Conservation (phyloP, 1,284 basidiomycete genomes). For the Mycosarcoma maydis region DNA sequence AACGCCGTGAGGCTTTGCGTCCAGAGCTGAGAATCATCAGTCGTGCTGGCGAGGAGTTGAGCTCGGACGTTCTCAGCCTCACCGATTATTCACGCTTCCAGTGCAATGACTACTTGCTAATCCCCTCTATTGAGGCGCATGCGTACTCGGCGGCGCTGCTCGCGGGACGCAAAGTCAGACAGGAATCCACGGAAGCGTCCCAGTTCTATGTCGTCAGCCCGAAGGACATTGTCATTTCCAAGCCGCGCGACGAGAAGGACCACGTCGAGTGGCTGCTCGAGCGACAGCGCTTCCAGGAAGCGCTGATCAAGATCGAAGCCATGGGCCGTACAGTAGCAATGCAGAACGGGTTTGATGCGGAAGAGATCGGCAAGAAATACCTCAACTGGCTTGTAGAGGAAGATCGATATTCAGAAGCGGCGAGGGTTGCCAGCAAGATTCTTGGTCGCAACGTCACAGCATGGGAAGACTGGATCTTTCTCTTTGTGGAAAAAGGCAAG, state of each 20-base stretch:
- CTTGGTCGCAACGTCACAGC: slow-evolving; percentile 79
- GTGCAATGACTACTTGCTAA: slow-evolving; percentile 89
- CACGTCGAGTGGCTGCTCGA: slow-evolving; percentile 94
- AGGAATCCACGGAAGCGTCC: slow-evolving; percentile 23
- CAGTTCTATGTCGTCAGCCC: slow-evolving; percentile 85
- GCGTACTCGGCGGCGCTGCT: slow-evolving; percentile 43
- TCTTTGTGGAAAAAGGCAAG: slow-evolving; percentile 84
- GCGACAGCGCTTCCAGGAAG: slow-evolving; percentile 84
- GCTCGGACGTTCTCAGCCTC: slow-evolving; percentile 84
- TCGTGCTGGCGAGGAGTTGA: slow-evolving; percentile 85
- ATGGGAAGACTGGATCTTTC: slow-evolving; percentile 96
- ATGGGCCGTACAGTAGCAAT: slow-evolving; percentile 67
- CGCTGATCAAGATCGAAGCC: slow-evolving; percentile 82
- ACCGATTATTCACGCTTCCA: slow-evolving; percentile 82
- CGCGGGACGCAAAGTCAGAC: slow-evolving; percentile 32
- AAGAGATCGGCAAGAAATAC: slow-evolving; percentile 66
- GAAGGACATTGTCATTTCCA: slow-evolving; percentile 83
- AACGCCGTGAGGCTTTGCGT: slow-evolving; percentile 81
- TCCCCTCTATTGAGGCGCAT: slow-evolving; percentile 59
- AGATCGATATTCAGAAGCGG: slow-evolving; percentile 86
- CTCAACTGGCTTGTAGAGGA: slow-evolving; percentile 58
- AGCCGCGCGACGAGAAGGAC: slow-evolving; percentile 85
- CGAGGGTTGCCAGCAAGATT: slow-evolving; percentile 84
- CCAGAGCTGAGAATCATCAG: slow-evolving; percentile 94
- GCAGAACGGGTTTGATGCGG: slow-evolving; percentile 72